Percentiles rank a stretch among this genome's conserved stretches.
Conservation (phyloP, 495 filamentous ascomycete genomes). For the Delitschia confertaspora region DNA sequence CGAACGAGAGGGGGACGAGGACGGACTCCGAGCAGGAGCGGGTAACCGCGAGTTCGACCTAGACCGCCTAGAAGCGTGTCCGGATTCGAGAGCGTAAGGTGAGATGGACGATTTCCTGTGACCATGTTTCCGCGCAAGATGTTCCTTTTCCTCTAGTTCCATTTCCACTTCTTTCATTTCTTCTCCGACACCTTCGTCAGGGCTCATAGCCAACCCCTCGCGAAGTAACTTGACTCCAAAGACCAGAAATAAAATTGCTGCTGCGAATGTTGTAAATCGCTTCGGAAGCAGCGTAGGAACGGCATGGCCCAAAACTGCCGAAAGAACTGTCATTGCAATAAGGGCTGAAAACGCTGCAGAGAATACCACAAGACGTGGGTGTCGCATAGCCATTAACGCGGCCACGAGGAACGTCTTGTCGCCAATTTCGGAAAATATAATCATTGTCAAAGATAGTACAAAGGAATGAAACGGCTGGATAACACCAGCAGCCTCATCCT, state of each 20-base stretch:
- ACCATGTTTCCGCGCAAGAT: conserved; percentile 41
- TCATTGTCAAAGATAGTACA: conserved; percentile 89
- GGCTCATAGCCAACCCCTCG: conserved; percentile 81
- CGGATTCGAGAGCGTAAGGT: conserved; percentile 58
- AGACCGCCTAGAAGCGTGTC: conserved; percentile 43
- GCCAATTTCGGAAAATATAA: conserved; percentile 91
- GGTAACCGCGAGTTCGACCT: conserved; percentile 54
- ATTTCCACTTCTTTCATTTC: conserved; percentile 96
- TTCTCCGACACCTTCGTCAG: conserved; percentile 78
- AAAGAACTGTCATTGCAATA: conserved; percentile 91
- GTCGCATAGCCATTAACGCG: conserved; percentile 98
- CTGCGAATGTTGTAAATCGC: conserved; percentile 75
- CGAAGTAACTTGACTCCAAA: conserved; percentile 80
- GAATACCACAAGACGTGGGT: conserved; percentile 87
- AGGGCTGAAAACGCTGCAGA: conserved; percentile 85
- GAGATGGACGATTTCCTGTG: conserved; percentile 49
- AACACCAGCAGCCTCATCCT: conserved; percentile 47
- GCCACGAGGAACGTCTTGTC: conserved; percentile 98
- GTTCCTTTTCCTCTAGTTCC: conserved; percentile 91
- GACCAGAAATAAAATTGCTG: conserved; percentile 74
- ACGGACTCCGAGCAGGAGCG: conserved; percentile 51
- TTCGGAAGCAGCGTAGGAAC: conserved; percentile 88
- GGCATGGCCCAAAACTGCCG: conserved; percentile 87
- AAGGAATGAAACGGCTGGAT: conserved; percentile 87
- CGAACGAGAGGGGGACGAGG: conserved; percentile 50